phyloP scores from a whole-genome alignment of 2,329 filamentous ascomycete genomes.

The Madurella mycetomatis region DNA sequence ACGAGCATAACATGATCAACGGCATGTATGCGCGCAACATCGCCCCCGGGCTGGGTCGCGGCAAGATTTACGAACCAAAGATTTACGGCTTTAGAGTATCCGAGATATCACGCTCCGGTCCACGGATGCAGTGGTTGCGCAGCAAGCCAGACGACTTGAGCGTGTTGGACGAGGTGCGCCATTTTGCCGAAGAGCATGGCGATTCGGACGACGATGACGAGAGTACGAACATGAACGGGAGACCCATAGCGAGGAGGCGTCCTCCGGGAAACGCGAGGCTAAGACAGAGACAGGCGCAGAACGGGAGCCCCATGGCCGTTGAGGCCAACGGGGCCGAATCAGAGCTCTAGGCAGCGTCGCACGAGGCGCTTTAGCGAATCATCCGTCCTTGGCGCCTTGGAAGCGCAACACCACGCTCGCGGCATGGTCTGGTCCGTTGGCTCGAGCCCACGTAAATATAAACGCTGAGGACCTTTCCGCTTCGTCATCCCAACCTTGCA shows the following conservation, averaged over 20 bases:
- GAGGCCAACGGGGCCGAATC: conserved; percentile 54
- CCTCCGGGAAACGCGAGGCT: conserved; percentile 40
- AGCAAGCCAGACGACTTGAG: conserved; percentile 74
- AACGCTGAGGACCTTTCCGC: not conserved
- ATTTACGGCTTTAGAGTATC: conserved; percentile 97
- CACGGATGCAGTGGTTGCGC: conserved; percentile 94
- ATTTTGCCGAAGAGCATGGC: conserved; percentile 48
- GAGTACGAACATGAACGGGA: conserved; percentile 39
- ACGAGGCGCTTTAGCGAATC: not conserved
- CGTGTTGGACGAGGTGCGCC: conserved; percentile 75
- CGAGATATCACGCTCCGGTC: conserved; percentile 82
- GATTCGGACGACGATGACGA: conserved; percentile 58
- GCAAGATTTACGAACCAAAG: conserved; percentile 85
- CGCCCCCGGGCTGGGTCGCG: conserved; percentile 75
- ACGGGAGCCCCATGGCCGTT: conserved; percentile 54
- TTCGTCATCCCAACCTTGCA: conserved; percentile 10
- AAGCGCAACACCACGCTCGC: not conserved
- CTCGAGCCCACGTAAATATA: no score
- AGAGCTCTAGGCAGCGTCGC: conserved; percentile 39
- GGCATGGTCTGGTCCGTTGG: not conserved
- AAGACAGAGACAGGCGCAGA: conserved; percentile 42
- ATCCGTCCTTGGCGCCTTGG: not conserved
- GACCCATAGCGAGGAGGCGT: conserved; percentile 40
- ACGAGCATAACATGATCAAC: conserved; percentile 62
- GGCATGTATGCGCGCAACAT: conserved; percentile 84